These are phyloP conservation scores for Didymellaceae sp. DNA, from an alignment of 2,329 filamentous ascomycete species.

Conservation along the genomic window DNA sequence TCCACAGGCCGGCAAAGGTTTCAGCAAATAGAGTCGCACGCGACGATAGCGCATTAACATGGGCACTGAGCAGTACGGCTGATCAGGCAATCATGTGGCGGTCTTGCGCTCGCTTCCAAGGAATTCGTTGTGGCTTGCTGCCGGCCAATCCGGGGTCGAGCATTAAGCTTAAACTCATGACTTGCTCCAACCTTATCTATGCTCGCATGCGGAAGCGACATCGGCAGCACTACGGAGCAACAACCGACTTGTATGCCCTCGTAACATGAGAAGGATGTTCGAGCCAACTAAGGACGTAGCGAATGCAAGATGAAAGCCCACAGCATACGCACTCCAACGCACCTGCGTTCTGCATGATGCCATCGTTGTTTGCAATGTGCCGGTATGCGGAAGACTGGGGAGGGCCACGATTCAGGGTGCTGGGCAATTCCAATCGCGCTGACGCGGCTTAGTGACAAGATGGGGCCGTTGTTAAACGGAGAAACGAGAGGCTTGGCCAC, in stretches of 20 bases:
- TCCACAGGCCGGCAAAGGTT: constrained; percentile 2
- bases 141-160: constrained; percentile 30
- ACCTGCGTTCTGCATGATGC: constrained; percentile 6
- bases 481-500: constrained; percentile 35
- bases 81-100: constrained; percentile 23
- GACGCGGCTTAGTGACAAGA: constrained; percentile 40
- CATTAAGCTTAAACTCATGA: constrained; percentile 50
- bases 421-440: constrained; percentile 29
- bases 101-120: constrained; percentile 13
- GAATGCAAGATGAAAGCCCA: no score
- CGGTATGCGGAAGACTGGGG: neutral
- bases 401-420: constrained; percentile 5
- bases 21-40: no score
- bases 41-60: constrained; percentile 7
- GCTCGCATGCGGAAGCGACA: constrained; percentile 36
- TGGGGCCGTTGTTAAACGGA: constrained; percentile 27
- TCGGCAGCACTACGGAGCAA: constrained; percentile 22
- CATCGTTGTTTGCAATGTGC: neutral
- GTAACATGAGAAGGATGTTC: constrained; percentile 1
- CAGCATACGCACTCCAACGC: neutral
- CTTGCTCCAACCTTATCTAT: constrained; percentile 47
- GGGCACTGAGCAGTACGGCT: constrained; percentile 2
- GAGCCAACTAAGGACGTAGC: no score
- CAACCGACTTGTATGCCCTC: neutral
- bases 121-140: constrained; percentile 12